phyloP scores from a whole-genome alignment of 2,329 filamentous ascomycete species.

The Cytospora piceicola region DNA sequence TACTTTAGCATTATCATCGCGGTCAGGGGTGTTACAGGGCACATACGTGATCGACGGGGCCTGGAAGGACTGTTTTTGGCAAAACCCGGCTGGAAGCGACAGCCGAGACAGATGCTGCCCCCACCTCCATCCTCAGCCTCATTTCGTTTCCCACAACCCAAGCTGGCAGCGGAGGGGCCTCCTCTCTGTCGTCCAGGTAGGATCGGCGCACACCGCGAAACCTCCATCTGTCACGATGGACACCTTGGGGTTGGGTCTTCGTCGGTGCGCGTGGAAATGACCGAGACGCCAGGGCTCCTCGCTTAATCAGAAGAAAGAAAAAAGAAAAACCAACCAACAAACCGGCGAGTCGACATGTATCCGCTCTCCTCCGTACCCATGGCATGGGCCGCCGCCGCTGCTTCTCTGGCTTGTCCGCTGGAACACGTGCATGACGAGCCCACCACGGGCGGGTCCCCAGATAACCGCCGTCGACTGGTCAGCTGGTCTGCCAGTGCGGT shows the following conservation, averaged over 20 bases:
- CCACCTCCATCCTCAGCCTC: slow-evolving; percentile 28
- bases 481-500: not conserved
- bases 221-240: slow-evolving; percentile 12
- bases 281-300: slow-evolving; percentile 16
- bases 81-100: not conserved
- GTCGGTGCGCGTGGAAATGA: slow-evolving; percentile 28
- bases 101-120: slow-evolving; percentile 2
- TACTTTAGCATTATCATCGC: not conserved
- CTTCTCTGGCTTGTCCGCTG: too few species aligned
- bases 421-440: slow-evolving; percentile 8
- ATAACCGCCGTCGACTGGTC: not conserved
- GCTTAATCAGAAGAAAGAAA: too few species aligned
- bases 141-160: slow-evolving; percentile 15
- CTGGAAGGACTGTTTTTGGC: not conserved
- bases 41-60: not conserved
- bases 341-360: not conserved
- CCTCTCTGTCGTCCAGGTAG: too few species aligned
- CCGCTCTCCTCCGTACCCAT: slow-evolving; percentile 10
- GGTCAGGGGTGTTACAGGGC: not conserved
- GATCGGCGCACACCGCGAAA: not conserved
- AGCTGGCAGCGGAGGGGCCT: not conserved
- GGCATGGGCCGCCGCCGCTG: slow-evolving; percentile 2
- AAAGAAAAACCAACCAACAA: too few species aligned
- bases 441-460: slow-evolving; percentile 3
- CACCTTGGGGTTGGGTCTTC: not conserved